phyloP scores from a whole-genome alignment of 805 yeast genomes.

The Starmerella tilneyi region DNA sequence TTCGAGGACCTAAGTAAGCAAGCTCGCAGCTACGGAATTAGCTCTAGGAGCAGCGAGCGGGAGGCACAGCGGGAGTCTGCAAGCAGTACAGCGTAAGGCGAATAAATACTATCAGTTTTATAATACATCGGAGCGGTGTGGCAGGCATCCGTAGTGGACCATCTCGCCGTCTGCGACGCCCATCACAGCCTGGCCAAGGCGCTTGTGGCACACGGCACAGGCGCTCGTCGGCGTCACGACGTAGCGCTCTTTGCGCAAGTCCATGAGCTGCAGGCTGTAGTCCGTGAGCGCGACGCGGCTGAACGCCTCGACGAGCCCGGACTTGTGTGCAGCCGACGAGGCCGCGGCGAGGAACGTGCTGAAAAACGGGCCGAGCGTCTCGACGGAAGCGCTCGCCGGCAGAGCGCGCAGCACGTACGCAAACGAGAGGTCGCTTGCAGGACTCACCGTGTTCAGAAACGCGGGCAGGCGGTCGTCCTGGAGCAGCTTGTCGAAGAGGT shows the following conservation, averaged over 20 bases:
- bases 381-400: background rate
- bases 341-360: background rate
- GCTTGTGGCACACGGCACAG: conserved; percentile 21
- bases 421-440: background rate
- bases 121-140: no score
- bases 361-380: conserved; percentile 6
- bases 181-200: conserved; percentile 22
- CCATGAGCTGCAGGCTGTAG: conserved; percentile 11
- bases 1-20: no score
- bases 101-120: background rate
- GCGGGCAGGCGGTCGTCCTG: background rate
- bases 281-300: conserved; percentile 18
- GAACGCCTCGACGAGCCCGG: conserved; percentile 9
- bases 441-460: conserved; percentile 3
- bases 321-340: background rate
- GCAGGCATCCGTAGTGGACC: conserved; percentile 22
- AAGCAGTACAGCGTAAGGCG: no score
- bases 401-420: background rate
- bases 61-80: no score
- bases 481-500: conserved; percentile 15
- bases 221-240: conserved; percentile 12
- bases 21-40: no score
- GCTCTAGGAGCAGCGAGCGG: no score
- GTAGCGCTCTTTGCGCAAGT: background rate
- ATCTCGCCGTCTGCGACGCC: conserved; percentile 5